phyloP scores from a whole-genome alignment of 495 filamentous ascomycete genomes.

The Neurospora sp. region DNA sequence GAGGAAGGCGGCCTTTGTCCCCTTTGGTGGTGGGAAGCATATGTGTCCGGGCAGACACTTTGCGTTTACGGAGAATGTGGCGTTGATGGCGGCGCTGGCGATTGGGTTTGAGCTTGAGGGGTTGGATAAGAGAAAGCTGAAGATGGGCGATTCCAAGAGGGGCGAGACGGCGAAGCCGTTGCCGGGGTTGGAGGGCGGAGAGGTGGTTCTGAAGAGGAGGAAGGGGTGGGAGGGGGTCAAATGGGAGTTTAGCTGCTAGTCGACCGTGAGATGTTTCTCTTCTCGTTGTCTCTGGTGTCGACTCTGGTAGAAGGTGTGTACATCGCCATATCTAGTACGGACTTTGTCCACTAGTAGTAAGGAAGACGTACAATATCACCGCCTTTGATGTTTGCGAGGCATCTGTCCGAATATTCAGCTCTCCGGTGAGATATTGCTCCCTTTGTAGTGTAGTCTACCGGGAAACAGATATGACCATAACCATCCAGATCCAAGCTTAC shows the following conservation, averaged over 20 bases:
- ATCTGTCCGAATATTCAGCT: not conserved
- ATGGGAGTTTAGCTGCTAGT: conserved; percentile 13
- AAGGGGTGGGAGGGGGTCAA: conserved; percentile 17
- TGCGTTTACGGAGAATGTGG: conserved; percentile 30
- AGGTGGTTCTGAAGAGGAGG: conserved; percentile 9
- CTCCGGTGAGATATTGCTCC: too few species aligned
- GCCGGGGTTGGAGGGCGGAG: conserved; percentile 4
- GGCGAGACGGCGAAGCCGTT: conserved; percentile 11
- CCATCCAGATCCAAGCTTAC: not conserved
- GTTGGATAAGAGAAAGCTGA: not conserved
- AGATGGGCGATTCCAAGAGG: not conserved
- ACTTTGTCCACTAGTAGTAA: not conserved
- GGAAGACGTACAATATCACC: not conserved
- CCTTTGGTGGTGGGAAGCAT: conserved; percentile 35
- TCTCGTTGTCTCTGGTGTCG: not conserved
- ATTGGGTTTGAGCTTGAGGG: conserved; percentile 28
- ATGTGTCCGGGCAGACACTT: conserved; percentile 38
- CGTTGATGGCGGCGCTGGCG: conserved; percentile 23
- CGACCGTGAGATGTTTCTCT: not conserved
- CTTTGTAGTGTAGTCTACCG: not conserved
- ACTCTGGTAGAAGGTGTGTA: not conserved
- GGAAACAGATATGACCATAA: not conserved
- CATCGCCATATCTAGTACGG: not conserved
- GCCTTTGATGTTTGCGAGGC: too few species aligned
- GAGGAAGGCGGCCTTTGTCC: conserved; percentile 15